Percentiles rank a stretch among this genome's conserved stretches.
Conservation (phyloP, 768 basidiomycete genomes). For the Pleurotus ostreatus region DNA sequence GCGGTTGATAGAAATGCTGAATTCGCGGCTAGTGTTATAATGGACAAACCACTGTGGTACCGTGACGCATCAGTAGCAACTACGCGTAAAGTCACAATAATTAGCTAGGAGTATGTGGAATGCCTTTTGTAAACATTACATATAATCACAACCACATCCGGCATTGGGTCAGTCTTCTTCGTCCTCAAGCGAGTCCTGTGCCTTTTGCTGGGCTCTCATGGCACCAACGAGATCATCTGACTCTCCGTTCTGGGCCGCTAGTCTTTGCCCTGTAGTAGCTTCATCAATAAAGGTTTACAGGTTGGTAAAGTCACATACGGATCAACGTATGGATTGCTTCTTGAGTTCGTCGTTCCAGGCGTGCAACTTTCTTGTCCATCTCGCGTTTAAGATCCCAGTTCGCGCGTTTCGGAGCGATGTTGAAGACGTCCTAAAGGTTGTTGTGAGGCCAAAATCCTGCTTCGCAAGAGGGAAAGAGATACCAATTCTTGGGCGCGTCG, state of each 20-base stretch:
- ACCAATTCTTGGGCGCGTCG: slow-evolving; percentile 86
- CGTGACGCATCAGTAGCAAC: neutral
- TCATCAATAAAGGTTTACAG: neutral
- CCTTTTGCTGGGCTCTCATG: slow-evolving; percentile 72
- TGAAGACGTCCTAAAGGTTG: slow-evolving; percentile 76
- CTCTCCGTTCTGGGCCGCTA: slow-evolving; percentile 75
- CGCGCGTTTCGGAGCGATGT: slow-evolving; percentile 94
- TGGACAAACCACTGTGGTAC: slow-evolving; percentile 13
- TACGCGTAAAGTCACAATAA: neutral
- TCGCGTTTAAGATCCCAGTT: slow-evolving; percentile 97
- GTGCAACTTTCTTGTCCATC: slow-evolving; percentile 84
- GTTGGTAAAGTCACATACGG: slow-evolving; percentile 48
- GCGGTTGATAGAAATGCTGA: slow-evolving; percentile 57
- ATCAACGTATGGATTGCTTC: slow-evolving; percentile 92
- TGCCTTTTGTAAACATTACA: neutral
- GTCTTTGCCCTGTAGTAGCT: slow-evolving; percentile 57
- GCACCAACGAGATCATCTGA: slow-evolving; percentile 79
- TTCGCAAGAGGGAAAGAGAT: slow-evolving; percentile 19
- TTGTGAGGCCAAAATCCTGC: neutral
- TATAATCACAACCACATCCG: neutral
- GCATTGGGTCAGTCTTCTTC: slow-evolving; percentile 50
- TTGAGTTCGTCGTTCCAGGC: slow-evolving; percentile 87
- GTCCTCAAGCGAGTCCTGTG: slow-evolving; percentile 51
- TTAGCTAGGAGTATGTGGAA: neutral
- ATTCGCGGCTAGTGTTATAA: slow-evolving; percentile 25